Percentiles rank a stretch among this genome's conserved stretches.
Evolutionary conservation across 179 eudicot genomes (phyloP).

Genomic region (Nepenthes alata): DNA sequence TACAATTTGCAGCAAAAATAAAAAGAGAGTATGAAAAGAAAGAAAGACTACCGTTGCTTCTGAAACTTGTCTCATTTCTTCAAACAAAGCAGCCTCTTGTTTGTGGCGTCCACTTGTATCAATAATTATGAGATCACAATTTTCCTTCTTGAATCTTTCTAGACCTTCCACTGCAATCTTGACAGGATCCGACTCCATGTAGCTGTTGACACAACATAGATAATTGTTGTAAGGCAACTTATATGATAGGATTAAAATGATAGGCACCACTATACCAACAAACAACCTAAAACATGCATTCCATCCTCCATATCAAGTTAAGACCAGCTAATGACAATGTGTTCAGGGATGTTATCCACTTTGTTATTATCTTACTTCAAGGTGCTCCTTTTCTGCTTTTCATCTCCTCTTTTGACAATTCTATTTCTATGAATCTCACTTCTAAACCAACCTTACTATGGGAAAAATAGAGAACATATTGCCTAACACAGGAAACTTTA

Average conservation of each 20-base stretch:
- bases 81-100: slow-evolving; percentile 92
- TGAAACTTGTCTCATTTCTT: slow-evolving; percentile 97
- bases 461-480: too few species aligned
- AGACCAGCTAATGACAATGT: too few species aligned
- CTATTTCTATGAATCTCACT: too few species aligned
- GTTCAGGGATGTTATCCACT: too few species aligned
- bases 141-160: slow-evolving; percentile 84
- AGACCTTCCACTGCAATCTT: slow-evolving; percentile 94
- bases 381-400: too few species aligned
- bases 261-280: too few species aligned
- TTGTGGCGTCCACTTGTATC: slow-evolving; percentile 99
- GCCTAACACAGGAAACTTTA: too few species aligned
- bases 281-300: too few species aligned
- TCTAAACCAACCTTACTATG: too few species aligned
- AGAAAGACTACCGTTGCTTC: slow-evolving; percentile 63
- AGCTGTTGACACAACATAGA: slow-evolving; percentile 32
- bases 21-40: neutral
- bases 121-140: slow-evolving; percentile 77
- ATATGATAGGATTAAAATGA: neutral
- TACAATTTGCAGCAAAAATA: neutral
- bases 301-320: too few species aligned
- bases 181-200: slow-evolving; percentile 87
- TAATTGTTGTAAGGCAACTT: neutral
- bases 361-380: too few species aligned
- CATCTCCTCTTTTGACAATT: too few species aligned